A percentile compares a stretch with the other conserved stretches of the same genome.
These are phyloP conservation scores for Ustilago tritici DNA, from an alignment of 1,284 basidiomycete species.

Conservation along the genomic window DNA sequence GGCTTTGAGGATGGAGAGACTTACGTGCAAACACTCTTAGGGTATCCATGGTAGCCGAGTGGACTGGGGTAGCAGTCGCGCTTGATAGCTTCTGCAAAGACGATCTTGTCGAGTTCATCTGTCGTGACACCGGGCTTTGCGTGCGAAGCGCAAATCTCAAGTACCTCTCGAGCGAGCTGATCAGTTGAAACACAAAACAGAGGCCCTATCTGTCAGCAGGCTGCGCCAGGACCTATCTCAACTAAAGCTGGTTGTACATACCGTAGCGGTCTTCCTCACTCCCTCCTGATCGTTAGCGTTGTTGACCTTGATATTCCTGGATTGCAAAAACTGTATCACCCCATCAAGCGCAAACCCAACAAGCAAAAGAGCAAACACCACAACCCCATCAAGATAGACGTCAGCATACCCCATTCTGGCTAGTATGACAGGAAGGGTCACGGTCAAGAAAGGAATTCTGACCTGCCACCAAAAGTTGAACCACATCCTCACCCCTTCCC, in stretches of 20 bases:
- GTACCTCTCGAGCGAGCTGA: constrained; percentile 87
- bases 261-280: constrained; percentile 59
- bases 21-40: constrained; percentile 92
- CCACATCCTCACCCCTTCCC: constrained; percentile 65
- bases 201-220: not conserved
- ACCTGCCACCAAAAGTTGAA: constrained; percentile 57
- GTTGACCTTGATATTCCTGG: constrained; percentile 65
- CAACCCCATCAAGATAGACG: constrained; percentile 18
- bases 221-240: not conserved
- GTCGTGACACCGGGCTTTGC: constrained; percentile 92
- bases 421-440: constrained; percentile 23
- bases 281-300: constrained; percentile 59
- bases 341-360: constrained; percentile 37
- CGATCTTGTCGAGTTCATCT: constrained; percentile 88
- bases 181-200: constrained; percentile 26
- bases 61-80: constrained; percentile 93
- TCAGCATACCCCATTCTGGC: constrained; percentile 19
- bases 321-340: constrained; percentile 59
- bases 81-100: constrained; percentile 93
- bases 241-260: constrained; percentile 12
- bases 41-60: constrained; percentile 90
- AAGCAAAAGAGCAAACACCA: constrained; percentile 34
- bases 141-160: constrained; percentile 87
- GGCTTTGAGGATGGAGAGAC: constrained; percentile 4
- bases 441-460: constrained; percentile 51